Base-by-base conservation (phyloP, 2,329 filamentous ascomycete species). In the Coccinonectria pachysandricola region DNA sequence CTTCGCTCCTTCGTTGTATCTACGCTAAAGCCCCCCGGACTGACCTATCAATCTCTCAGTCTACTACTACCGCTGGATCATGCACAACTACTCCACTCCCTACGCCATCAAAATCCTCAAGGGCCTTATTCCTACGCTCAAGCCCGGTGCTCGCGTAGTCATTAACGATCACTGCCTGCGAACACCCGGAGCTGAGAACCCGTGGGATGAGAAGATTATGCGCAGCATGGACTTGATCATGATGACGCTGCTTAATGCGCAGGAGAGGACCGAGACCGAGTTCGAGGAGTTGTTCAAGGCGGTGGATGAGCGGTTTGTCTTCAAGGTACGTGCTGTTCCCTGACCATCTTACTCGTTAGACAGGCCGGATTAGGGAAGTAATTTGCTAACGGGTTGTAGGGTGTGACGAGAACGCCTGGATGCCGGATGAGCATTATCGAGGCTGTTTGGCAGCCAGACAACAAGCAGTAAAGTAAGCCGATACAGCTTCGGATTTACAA, bases 71-170 rank as follows among this genome's bases (percentile, higher is more conserved):
- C 65, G 69, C 24, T 66, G 64, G 59, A 73, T 77, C 35, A 49
- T 78, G 6, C 71, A 78, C 45, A 73, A 77, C 50, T 72, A 71
- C 53, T 64, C 69, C 0, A 70, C 70, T 9, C 59, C 60, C 3
- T 65, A 70, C 28, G 60, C 61, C 4, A 42, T 64, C 22, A 54
- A 56, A 22, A 64, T 74, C 19, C 49, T 68, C 19, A 56, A 57
- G 33, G 61, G 59, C 12, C 53, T 75, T 7, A 49, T 71, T 3
- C 68, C 70, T 2, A 62, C 69, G 17, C 49, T 75, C 26, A 68
- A 74, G 47, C 60, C 65, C 2, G 62, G 72, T 11, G 59, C 68
- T 8, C 53, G 60, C 24, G 44, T 76, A 22, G 28, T 58, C 26
- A 60, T 62, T 28, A 62, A 62, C 30, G 57, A 62, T 30, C 55